phyloP scores from a whole-genome alignment of 1,139 yeast species.

The Geotrichum australiense region DNA sequence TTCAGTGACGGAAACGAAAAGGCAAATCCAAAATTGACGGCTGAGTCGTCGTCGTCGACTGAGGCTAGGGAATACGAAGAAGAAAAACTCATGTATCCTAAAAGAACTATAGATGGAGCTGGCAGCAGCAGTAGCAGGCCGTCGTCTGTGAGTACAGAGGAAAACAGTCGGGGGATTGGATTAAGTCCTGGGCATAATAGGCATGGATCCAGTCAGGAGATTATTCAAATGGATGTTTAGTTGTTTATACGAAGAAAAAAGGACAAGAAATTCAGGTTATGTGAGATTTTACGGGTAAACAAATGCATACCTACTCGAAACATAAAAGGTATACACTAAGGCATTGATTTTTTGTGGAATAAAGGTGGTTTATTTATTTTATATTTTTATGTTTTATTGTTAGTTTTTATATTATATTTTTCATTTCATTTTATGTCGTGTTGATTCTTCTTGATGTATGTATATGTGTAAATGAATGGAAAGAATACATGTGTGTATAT shows the following conservation, averaged over 20 bases:
- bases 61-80: background rate
- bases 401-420: background rate
- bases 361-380: slow-evolving; percentile 1
- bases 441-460: too few species aligned
- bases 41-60: background rate
- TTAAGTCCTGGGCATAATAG: background rate
- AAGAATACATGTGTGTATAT: too few species aligned
- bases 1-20: background rate
- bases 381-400: background rate
- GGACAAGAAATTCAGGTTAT: background rate
- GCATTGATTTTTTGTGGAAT: background rate
- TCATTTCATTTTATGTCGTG: background rate
- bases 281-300: background rate
- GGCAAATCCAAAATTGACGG: background rate
- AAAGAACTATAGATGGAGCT: background rate
- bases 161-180: background rate
- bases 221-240: background rate
- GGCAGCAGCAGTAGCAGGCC: background rate
- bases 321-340: too few species aligned
- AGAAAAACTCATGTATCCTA: background rate
- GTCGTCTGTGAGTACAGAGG: slow-evolving; percentile 3
- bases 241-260: background rate
- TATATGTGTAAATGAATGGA: too few species aligned
- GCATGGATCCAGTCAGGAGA: background rate
- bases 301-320: too few species aligned